These are phyloP conservation scores for Hortiboletus campestris DNA, from an alignment of 768 basidiomycete species.

Conservation along the genomic window DNA sequence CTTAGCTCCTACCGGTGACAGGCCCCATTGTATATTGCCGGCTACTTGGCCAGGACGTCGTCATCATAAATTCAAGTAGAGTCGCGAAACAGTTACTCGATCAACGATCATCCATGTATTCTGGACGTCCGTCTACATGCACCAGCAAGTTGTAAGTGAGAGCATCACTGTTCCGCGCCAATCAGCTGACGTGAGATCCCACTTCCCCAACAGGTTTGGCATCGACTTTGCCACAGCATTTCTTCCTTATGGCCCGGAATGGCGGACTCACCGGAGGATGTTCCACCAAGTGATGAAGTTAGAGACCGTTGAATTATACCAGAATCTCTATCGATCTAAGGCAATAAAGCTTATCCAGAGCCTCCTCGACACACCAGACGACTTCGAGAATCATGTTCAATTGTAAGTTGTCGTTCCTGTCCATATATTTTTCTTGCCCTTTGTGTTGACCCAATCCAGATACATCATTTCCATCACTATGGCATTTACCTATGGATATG, in stretches of 20 bases:
- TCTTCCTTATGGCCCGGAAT: constrained; percentile 27
- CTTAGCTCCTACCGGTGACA: constrained; percentile 5
- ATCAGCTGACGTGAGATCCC: neutral
- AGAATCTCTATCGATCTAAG: constrained; percentile 23
- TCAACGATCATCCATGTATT: constrained; percentile 30
- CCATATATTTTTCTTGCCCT: neutral
- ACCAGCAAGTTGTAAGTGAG: constrained; percentile 22
- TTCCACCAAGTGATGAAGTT: constrained; percentile 28
- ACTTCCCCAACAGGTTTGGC: constrained; percentile 20
- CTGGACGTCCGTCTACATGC: constrained; percentile 25
- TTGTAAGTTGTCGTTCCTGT: constrained; percentile 12
- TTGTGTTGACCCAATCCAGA: constrained; percentile 9
- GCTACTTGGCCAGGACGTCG: constrained; percentile 24
- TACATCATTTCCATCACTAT: constrained; percentile 34
- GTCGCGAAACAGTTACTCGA: constrained; percentile 30
- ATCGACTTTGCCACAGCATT: constrained; percentile 31
- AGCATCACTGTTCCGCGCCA: neutral
- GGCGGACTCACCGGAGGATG: constrained; percentile 28
- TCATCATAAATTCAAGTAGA: constrained; percentile 27
- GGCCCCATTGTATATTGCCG: constrained; percentile 30
- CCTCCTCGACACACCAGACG: constrained; percentile 22
- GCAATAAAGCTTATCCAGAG: constrained; percentile 15
- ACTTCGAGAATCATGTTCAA: constrained; percentile 26
- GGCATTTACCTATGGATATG: constrained; percentile 30
- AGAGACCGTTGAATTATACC: constrained; percentile 20